A percentile compares a stretch with the other conserved stretches of the same genome.
phyloP scores from a whole-genome alignment of 495 filamentous ascomycete genomes.

The Friedmanniomyces endolithicus region DNA sequence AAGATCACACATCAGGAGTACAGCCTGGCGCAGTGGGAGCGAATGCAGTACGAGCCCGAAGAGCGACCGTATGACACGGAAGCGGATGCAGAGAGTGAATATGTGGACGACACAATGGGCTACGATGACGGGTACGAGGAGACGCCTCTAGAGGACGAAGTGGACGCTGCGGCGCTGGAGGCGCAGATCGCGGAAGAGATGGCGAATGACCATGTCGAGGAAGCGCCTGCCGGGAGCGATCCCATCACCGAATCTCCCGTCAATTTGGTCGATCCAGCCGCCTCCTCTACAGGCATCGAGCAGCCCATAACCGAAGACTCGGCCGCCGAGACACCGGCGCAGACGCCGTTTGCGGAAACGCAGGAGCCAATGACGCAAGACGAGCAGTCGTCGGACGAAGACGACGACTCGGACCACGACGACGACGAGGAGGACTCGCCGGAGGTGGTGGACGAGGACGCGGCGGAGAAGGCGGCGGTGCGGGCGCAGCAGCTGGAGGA shows the following conservation, averaged over 20 bases:
- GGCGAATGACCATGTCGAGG: constrained; percentile 22
- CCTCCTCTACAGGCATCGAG: constrained; percentile 14
- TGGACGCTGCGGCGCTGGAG: constrained; percentile 16
- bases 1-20: constrained; percentile 27
- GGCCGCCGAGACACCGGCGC: constrained; percentile 13
- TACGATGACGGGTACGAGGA: constrained; percentile 9
- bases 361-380: background rate
- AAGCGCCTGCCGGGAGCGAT: constrained; percentile 18
- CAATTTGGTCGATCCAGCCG: constrained; percentile 2
- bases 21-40: constrained; percentile 29
- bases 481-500: constrained; percentile 39
- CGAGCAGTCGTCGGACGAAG: constrained; percentile 28
- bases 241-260: constrained; percentile 2
- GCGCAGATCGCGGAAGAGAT: constrained; percentile 16
- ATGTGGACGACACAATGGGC: constrained; percentile 29
- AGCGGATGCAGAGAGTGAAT: constrained; percentile 37
- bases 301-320: constrained; percentile 27
- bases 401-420: constrained; percentile 41
- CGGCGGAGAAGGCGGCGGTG: constrained; percentile 34
- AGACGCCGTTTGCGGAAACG: background rate
- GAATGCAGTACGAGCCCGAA: constrained; percentile 20
- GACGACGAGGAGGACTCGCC: constrained; percentile 30
- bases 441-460: constrained; percentile 28
- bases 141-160: constrained; percentile 2
- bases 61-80: constrained; percentile 44